These are phyloP conservation scores for Paramecium biaurelia DNA, from an alignment of 73 alveolate genomes.

Conservation along the genomic window DNA sequence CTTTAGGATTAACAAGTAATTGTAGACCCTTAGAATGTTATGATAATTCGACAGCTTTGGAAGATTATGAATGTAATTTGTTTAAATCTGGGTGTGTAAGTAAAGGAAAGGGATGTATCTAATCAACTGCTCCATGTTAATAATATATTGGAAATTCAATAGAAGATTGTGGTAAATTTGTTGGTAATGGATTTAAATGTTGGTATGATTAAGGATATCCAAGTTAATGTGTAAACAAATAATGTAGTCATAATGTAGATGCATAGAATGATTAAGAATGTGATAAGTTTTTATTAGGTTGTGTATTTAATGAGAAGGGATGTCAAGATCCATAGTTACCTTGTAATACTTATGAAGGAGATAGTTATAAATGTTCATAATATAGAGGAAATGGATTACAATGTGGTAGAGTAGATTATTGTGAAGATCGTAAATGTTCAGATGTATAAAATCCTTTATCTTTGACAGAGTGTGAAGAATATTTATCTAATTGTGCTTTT, in stretches of 20 bases:
- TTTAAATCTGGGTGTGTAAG: neutral
- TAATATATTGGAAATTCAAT: neutral
- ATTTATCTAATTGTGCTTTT: neutral
- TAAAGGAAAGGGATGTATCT: neutral
- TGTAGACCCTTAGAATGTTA: neutral
- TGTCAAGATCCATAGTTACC: neutral
- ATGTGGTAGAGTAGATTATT: neutral
- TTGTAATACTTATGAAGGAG: neutral
- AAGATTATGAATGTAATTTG: neutral
- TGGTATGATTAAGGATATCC: neutral
- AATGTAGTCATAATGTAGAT: neutral
- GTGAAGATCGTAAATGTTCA: conserved; percentile 3
- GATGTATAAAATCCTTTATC: neutral
- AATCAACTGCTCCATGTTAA: neutral
- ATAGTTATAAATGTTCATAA: neutral
- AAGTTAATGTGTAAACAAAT: neutral
- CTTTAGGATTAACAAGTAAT: neutral
- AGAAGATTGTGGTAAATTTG: neutral
- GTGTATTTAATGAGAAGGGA: conserved; percentile 3
- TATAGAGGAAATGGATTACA: neutral
- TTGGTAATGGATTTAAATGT: neutral
- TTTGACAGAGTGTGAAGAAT: neutral
- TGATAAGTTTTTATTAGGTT: neutral
- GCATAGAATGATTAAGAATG: neutral
- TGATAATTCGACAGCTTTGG: neutral